A percentile compares a stretch with the other conserved stretches of the same genome.
Evolutionary conservation across 78 protist species (phyloP).

Genomic region (Goniomonas avonlea): DNA sequence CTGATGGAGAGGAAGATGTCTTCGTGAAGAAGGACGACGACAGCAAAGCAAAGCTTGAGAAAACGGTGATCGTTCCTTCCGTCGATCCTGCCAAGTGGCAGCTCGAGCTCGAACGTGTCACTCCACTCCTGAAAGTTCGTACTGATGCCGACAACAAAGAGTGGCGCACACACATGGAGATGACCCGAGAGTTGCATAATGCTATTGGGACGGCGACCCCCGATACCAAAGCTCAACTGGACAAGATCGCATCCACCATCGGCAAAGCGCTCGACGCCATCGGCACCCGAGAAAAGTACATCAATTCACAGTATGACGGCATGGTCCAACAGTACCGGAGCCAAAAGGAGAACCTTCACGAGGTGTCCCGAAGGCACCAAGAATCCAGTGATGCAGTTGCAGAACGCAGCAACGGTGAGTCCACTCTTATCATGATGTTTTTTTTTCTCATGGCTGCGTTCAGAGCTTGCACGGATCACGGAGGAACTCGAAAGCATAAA

Average conservation of each 20-base stretch:
- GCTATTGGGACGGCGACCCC: not conserved
- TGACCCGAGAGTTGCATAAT: not conserved
- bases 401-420: not conserved
- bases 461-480: not conserved
- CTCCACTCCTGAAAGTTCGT: slow-evolving; percentile 2
- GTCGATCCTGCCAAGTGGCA: not conserved
- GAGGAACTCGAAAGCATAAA: not conserved
- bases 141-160: slow-evolving; percentile 8
- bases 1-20: not conserved
- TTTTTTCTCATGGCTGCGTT: no score
- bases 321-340: not conserved
- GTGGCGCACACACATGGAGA: slow-evolving; percentile 16
- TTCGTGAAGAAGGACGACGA: not conserved
- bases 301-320: slow-evolving; percentile 7
- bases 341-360: not conserved
- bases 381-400: not conserved
- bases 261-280: not conserved
- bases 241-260: not conserved
- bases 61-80: not conserved
- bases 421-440: no score
- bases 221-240: not conserved
- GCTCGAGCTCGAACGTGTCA: not conserved
- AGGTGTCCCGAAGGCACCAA: not conserved
- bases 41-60: not conserved
- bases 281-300: not conserved